phyloP scores from a whole-genome alignment of 192 early-diverging fungal species.

The Dimargaris cristalligena region DNA sequence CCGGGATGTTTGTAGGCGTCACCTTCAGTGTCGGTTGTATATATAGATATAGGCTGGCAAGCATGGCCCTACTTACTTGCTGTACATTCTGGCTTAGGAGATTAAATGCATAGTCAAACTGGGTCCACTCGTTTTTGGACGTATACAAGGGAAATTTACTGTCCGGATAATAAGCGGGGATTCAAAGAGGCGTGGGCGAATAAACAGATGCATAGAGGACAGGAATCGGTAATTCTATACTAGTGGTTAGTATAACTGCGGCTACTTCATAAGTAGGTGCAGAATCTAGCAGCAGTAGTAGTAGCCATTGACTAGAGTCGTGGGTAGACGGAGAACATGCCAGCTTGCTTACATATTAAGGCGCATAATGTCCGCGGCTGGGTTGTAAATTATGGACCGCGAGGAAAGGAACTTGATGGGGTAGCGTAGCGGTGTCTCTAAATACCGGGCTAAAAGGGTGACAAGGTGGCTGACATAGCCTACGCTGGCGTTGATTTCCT shows the following conservation, averaged over 20 bases:
- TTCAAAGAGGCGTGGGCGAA: too few relatives aligned
- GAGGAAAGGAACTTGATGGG: slow-evolving; percentile 34
- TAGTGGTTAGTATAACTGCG: too few relatives aligned
- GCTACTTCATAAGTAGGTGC: too few relatives aligned
- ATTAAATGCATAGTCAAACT: neutral
- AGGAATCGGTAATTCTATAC: too few relatives aligned
- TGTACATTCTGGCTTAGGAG: neutral
- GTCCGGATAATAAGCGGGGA: too few relatives aligned
- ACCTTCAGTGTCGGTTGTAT: too few relatives aligned
- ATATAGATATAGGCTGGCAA: too few relatives aligned
- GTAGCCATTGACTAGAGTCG: too few relatives aligned
- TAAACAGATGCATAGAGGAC: too few relatives aligned
- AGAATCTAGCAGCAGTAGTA: too few relatives aligned
- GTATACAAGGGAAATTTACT: neutral
- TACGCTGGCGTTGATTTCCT: slow-evolving; percentile 3
- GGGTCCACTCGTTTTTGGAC: neutral
- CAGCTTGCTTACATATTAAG: neutral
- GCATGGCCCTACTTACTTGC: neutral
- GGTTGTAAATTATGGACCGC: slow-evolving; percentile 25
- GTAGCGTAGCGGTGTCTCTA: slow-evolving; percentile 33
- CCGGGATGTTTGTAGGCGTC: too few relatives aligned
- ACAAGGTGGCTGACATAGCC: slow-evolving; percentile 19
- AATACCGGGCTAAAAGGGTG: slow-evolving; percentile 22
- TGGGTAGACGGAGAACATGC: too few relatives aligned
- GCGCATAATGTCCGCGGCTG: neutral